Evolutionary conservation across 2,329 filamentous ascomycete species (phyloP).

Genomic region (Thielaviopsis populi): DNA sequence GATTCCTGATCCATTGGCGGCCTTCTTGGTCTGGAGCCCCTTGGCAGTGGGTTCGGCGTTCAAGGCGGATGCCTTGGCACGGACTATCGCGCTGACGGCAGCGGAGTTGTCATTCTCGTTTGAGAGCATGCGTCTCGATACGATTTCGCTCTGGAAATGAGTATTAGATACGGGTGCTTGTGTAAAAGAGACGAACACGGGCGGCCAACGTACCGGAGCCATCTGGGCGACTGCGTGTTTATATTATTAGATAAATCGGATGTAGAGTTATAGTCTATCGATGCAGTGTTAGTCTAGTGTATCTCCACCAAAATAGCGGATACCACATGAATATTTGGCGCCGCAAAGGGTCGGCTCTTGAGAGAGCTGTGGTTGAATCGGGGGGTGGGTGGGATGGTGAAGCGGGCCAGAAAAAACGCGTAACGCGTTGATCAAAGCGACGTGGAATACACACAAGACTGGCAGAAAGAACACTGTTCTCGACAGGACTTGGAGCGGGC

Average conservation of each 20-base stretch:
- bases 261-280: not conserved
- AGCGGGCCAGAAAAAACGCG: not conserved
- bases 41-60: conserved; percentile 38
- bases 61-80: conserved; percentile 76
- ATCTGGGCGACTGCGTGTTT: conserved; percentile 21
- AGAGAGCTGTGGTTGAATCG: not conserved
- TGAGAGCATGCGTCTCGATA: conserved; percentile 46
- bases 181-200: not conserved
- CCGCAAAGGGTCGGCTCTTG: not conserved
- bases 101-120: conserved; percentile 94
- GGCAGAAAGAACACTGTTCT: conserved; percentile 1
- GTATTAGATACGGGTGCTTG: not conserved
- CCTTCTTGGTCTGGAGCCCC: conserved; percentile 56
- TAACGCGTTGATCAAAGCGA: not conserved
- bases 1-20: conserved; percentile 35
- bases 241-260: conserved; percentile 12
- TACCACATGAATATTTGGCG: not conserved
- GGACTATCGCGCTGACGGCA: conserved; percentile 67
- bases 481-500: not conserved
- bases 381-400: not conserved
- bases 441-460: conserved; percentile 2
- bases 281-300: not conserved
- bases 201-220: conserved; percentile 26
- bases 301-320: not conserved
- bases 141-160: conserved; percentile 17